Conservation (phyloP, 2,329 filamentous ascomycete genomes). For the Coniochaeta ligniaria region DNA sequence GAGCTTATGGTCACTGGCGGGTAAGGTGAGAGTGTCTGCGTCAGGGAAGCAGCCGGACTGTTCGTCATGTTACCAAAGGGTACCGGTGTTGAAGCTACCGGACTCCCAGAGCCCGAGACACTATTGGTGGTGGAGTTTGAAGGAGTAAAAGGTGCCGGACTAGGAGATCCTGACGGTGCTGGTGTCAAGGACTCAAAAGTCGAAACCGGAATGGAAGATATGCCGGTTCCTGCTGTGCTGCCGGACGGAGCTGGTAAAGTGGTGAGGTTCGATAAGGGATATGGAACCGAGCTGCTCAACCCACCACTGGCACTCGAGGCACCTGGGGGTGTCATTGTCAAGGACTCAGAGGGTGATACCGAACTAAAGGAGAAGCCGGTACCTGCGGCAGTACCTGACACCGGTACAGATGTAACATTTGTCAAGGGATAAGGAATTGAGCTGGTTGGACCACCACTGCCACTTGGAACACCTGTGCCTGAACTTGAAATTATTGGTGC, state of each 20-base stretch:
- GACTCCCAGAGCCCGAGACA: not conserved
- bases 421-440: conserved; percentile 4
- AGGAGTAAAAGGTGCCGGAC: conserved; percentile 1
- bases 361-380: not conserved
- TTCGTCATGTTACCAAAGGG: not conserved
- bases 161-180: not conserved
- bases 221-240: not conserved
- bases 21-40: not conserved
- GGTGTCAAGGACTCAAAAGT: not conserved
- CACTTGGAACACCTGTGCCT: not conserved
- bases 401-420: not conserved
- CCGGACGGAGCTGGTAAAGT: conserved; percentile 1
- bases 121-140: conserved; percentile 2
- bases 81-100: not conserved
- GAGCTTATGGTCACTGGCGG: not conserved
- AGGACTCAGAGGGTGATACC: not conserved
- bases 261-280: conserved; percentile 8
- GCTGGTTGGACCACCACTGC: not conserved
- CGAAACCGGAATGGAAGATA: not conserved
- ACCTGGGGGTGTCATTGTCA: not conserved
- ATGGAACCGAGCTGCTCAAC: conserved; percentile 7
- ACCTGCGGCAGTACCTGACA: not conserved
- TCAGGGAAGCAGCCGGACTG: not conserved
- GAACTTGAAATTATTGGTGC: not conserved
- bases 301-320: not conserved